Conservation (phyloP, 2,329 filamentous ascomycete species). For the Dothistroma pini region DNA sequence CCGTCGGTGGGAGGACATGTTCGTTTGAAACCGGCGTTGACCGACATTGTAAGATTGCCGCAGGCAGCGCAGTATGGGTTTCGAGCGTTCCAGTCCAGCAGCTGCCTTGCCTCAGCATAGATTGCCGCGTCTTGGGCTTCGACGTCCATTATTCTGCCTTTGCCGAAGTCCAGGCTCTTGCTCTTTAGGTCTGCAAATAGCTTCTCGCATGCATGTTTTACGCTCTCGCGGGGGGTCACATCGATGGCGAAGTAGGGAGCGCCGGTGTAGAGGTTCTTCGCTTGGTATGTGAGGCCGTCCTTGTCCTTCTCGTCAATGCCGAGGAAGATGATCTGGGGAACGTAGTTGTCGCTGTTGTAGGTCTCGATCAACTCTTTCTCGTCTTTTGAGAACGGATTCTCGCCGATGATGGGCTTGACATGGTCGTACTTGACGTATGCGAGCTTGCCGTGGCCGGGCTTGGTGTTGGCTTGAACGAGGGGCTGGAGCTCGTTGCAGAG, state of each 20-base stretch:
- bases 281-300: constrained; percentile 58
- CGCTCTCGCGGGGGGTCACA: constrained; percentile 63
- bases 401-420: constrained; percentile 65
- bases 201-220: constrained; percentile 59
- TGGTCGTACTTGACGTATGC: constrained; percentile 67
- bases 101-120: constrained; percentile 80
- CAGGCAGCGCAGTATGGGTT: constrained; percentile 92
- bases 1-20: constrained; percentile 70
- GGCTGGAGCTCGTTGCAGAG: constrained; percentile 76
- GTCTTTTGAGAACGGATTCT: constrained; percentile 64
- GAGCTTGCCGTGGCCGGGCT: constrained; percentile 46
- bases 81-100: constrained; percentile 90
- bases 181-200: constrained; percentile 59
- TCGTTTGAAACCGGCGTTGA: constrained; percentile 77
- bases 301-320: constrained; percentile 68
- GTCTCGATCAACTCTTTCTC: constrained; percentile 70
- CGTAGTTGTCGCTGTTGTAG: constrained; percentile 67
- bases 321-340: constrained; percentile 75
- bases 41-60: constrained; percentile 73
- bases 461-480: constrained; percentile 49
- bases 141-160: constrained; percentile 60
- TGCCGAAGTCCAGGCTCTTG: constrained; percentile 61
- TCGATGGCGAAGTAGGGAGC: constrained; percentile 87
- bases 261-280: constrained; percentile 66
- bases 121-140: constrained; percentile 69